These are phyloP conservation scores for Rutstroemia sp. DNA, from an alignment of 2,329 filamentous ascomycete genomes.

Conservation along the genomic window DNA sequence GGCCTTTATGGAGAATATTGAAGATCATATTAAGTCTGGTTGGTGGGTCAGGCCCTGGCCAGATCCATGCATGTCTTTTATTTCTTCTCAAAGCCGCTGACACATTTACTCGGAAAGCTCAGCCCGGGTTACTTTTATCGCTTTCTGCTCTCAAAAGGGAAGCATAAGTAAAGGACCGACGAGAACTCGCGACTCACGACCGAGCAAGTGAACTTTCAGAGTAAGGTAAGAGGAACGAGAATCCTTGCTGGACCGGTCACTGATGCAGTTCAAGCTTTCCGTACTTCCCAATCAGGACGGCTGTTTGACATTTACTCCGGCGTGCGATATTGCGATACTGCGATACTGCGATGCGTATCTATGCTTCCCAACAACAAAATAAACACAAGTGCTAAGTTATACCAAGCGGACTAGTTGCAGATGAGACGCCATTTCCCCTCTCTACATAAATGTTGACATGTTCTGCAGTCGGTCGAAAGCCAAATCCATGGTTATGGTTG, in stretches of 20 bases:
- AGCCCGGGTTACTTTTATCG: conserved; percentile 2
- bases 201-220: not conserved
- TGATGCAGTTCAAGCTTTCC: not conserved
- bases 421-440: too few species aligned
- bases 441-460: too few species aligned
- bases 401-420: too few species aligned
- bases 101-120: conserved; percentile 2
- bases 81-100: conserved; percentile 1
- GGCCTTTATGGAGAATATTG: conserved; percentile 7
- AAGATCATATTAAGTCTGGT: conserved; percentile 3
- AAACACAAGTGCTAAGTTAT: too few species aligned
- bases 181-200: not conserved
- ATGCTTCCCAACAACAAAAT: too few species aligned
- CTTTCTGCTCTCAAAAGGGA: not conserved
- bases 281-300: not conserved
- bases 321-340: not conserved
- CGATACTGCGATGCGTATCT: too few species aligned
- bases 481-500: too few species aligned
- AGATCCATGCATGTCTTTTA: conserved; percentile 5
- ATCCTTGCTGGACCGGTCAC: not conserved
- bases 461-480: too few species aligned
- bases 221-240: not conserved
- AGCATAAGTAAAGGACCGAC: not conserved
- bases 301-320: not conserved
- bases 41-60: not conserved